These are phyloP conservation scores for Exserohilum turcica DNA, from an alignment of 2,329 filamentous ascomycete genomes.

Conservation along the genomic window DNA sequence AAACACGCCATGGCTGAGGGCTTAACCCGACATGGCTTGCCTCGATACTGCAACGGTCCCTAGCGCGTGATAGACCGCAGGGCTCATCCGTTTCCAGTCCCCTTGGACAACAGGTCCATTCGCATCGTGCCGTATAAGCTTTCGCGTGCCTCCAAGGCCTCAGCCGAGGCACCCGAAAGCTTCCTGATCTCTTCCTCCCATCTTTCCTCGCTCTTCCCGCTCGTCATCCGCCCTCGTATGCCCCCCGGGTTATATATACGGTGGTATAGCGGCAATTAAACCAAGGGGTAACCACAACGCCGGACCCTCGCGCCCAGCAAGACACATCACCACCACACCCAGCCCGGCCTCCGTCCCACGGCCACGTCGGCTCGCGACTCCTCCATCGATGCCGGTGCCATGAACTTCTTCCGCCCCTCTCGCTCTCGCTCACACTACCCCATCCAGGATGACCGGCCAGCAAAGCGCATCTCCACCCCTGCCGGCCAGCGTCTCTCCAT, in stretches of 20 bases:
- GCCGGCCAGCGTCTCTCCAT: constrained; percentile 50
- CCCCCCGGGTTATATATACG: constrained; percentile 11
- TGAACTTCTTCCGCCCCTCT: constrained; percentile 36
- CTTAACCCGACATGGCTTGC: constrained; percentile 14
- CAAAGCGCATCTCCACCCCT: constrained; percentile 51
- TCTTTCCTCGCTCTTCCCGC: neutral
- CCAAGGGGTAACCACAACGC: constrained; percentile 1
- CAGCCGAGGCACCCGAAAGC: neutral
- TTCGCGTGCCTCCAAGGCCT: constrained; percentile 6
- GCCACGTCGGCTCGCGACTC: neutral
- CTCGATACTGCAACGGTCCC: constrained; percentile 14
- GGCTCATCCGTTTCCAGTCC: constrained; percentile 22
- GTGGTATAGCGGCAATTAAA: constrained; percentile 13
- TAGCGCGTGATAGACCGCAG: constrained; percentile 29
- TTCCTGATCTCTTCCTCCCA: constrained; percentile 8
- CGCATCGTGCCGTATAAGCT: constrained; percentile 8
- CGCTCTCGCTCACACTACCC: constrained; percentile 31
- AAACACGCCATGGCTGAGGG: neutral
- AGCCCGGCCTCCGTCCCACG: neutral
- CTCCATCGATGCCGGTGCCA: constrained; percentile 10
- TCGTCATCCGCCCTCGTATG: neutral
- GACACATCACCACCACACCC: neutral
- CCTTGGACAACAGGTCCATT: constrained; percentile 6
- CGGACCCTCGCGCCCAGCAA: neutral
- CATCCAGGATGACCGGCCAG: constrained; percentile 35